These are phyloP conservation scores for Diaporthe nobilis DNA, from an alignment of 2,329 filamentous ascomycete genomes.

Conservation along the genomic window DNA sequence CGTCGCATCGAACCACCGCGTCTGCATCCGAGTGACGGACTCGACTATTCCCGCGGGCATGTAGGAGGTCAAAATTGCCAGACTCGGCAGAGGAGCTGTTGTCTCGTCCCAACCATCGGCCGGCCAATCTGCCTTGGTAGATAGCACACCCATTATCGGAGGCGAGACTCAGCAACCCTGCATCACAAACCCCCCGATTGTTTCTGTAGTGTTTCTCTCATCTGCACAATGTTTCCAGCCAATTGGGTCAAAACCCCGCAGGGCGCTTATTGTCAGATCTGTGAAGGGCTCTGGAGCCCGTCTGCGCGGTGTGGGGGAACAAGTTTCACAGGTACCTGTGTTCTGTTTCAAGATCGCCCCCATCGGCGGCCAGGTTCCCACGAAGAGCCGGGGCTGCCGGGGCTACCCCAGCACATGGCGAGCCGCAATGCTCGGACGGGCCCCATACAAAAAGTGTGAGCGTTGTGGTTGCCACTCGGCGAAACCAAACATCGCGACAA, in stretches of 20 bases:
- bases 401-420: constrained; percentile 6
- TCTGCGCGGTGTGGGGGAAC: constrained; percentile 15
- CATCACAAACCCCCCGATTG: constrained; percentile 7
- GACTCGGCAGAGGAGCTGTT: not conserved
- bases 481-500: constrained; percentile 22
- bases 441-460: constrained; percentile 21
- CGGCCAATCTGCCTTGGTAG: constrained; percentile 13
- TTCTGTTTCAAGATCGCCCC: constrained; percentile 33
- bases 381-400: not conserved
- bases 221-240: constrained; percentile 32
- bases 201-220: constrained; percentile 30
- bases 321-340: constrained; percentile 24
- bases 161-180: constrained; percentile 28
- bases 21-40: constrained; percentile 7
- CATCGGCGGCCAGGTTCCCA: constrained; percentile 6
- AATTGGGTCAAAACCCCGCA: constrained; percentile 18
- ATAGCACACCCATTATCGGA: not conserved
- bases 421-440: constrained; percentile 20
- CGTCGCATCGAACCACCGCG: constrained; percentile 1
- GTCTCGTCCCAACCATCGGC: constrained; percentile 8
- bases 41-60: not conserved
- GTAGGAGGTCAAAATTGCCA: not conserved
- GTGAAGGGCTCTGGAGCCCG: not conserved
- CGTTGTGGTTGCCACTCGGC: constrained; percentile 24
- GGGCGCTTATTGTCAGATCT: constrained; percentile 19